These are phyloP conservation scores for Hanseniaspora singularis DNA, from an alignment of 805 yeast species.

Conservation along the genomic window DNA sequence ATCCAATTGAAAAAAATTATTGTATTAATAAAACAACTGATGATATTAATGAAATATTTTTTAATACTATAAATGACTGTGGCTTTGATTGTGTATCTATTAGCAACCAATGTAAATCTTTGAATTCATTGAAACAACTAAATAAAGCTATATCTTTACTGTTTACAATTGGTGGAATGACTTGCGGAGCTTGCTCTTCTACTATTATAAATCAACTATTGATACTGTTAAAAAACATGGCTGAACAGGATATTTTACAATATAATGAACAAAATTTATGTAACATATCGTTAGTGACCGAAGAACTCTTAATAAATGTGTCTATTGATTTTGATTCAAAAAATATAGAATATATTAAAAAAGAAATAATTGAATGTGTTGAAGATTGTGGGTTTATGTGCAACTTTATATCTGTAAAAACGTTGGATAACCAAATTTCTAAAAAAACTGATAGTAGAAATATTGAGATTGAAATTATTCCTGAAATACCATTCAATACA, in stretches of 20 bases:
- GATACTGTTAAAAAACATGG: background rate
- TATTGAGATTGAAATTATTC: background rate
- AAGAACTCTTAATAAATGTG: no score
- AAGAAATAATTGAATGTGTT: conserved; percentile 37
- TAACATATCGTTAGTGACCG: conserved; percentile 24
- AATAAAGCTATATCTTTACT: background rate
- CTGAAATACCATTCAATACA: no score
- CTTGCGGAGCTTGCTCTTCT: conserved; percentile 76
- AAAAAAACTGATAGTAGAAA: background rate
- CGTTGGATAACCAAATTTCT: conserved; percentile 17
- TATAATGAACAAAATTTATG: conserved; percentile 1
- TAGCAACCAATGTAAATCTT: conserved; percentile 31
- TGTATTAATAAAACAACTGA: conserved; percentile 34
- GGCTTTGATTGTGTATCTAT: conserved; percentile 49
- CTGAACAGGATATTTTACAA: conserved; percentile 25
- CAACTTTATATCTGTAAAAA: conserved; percentile 16
- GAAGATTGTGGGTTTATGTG: conserved; percentile 75
- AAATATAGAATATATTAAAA: background rate
- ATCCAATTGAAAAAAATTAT: conserved; percentile 17
- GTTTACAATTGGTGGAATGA: conserved; percentile 54
- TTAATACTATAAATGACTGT: conserved; percentile 55
- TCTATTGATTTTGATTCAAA: conserved; percentile 36
- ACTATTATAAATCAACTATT: conserved; percentile 42
- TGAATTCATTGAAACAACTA: background rate
- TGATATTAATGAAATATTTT: conserved; percentile 58